Evolutionary conservation across 2,329 filamentous ascomycete genomes (phyloP), one percentile per base, ranked within the genome.

Genomic region (Verticillium tricorpus): DNA sequence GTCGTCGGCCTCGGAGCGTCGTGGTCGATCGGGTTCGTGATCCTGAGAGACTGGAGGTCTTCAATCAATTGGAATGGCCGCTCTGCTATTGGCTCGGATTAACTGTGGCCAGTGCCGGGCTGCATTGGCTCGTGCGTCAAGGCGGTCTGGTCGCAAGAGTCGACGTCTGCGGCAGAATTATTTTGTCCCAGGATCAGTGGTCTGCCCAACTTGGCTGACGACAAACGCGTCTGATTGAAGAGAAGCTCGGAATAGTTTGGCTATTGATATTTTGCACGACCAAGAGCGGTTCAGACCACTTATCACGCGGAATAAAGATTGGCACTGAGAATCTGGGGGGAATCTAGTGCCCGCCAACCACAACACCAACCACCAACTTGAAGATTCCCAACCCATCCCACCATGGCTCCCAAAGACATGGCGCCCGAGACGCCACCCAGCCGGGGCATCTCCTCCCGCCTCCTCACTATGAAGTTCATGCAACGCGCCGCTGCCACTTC

Each of bases 401-500:
- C 57, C 12, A 58, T 58, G 57, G 34, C 57, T 6, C 45, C 57
- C 37, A 58, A 39, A 19, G 63, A 66, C 57, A 82, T 83, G 74
- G 75, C 82, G 68, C 76, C 82, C 64, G 77, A 81, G 71, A 87
- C 80, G 63, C 80, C 85, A 56, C 85, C 85, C 11, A 63, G 82
- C 60, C 64, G 63, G 75, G 83, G 82, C 56, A 93, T 96, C 87
- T 97, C 93, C 65, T 93, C 90, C 63, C 88, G 93, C 67, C 88
- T 97, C 57, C 82, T 96, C 71, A 93, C 91, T 40, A 97, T 97
- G 93, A 96, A 96, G 80, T 97, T 97, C 73, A 97, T 97, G 93
- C 93, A 96, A 80, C 86, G 93, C 70, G 90, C 91, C 65, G 89
- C 88, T 58, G 87, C 89, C 58, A 71, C 75, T 58, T 73, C 78